Percentiles rank a stretch among this genome's conserved stretches.
Evolutionary conservation across 805 yeast species (phyloP).

Genomic region (Candida boleticola): DNA sequence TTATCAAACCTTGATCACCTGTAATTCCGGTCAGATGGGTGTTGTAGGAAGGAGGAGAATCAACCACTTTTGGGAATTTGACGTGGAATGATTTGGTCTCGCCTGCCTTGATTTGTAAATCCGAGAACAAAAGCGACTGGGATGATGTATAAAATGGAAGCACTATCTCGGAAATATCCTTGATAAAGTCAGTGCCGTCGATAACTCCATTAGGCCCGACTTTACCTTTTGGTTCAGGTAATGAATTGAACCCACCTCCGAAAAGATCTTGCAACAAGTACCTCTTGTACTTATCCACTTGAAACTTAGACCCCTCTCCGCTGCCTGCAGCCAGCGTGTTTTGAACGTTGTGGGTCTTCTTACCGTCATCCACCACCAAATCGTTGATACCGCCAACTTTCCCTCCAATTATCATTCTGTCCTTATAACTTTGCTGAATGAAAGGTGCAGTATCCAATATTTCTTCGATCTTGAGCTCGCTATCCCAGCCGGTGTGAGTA

Average conservation of each 20-base stretch:
- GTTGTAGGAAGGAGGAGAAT: conserved; percentile 41
- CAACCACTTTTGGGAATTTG: conserved; percentile 20
- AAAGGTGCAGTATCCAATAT: conserved; percentile 23
- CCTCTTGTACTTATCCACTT: conserved; percentile 17
- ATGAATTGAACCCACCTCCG: conserved; percentile 26
- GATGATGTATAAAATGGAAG: conserved; percentile 41
- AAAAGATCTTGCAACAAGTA: conserved; percentile 36
- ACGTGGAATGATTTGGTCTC: conserved; percentile 19
- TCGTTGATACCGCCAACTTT: conserved; percentile 38
- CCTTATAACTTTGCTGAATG: conserved; percentile 14
- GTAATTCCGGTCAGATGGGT: conserved; percentile 38
- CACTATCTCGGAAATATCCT: conserved; percentile 29
- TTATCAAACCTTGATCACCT: conserved; percentile 38
- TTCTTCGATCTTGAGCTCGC: conserved; percentile 21
- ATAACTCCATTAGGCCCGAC: conserved; percentile 2
- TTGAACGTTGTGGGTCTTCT: conserved; percentile 4
- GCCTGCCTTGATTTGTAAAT: conserved; percentile 20
- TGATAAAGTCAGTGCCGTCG: conserved; percentile 10
- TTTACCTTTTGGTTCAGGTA: conserved; percentile 4
- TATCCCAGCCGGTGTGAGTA: conserved; percentile 12
- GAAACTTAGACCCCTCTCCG: not conserved
- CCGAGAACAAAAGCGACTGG: conserved; percentile 37
- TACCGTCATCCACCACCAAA: conserved; percentile 19
- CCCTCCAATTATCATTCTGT: conserved; percentile 27
- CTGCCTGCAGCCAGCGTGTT: no score